Evolutionary conservation across 176 grass and related monocot genomes (phyloP), one percentile per base, ranked within the genome.

Genomic region (Chloris gayana): DNA sequence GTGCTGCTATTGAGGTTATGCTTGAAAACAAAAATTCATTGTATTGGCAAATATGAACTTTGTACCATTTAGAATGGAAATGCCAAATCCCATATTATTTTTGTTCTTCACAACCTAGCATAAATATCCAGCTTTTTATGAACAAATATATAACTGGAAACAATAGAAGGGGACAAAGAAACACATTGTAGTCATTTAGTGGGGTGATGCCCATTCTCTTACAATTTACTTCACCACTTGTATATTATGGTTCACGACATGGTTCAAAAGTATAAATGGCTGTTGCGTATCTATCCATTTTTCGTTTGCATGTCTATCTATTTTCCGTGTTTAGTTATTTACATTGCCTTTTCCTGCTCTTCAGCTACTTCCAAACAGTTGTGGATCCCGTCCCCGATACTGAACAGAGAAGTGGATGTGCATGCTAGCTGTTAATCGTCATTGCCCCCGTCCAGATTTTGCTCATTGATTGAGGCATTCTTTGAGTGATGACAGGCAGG

Each of bases 341-440:
- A 72, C 73, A 60, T 46, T 26, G 34, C 83, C 47, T 67, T 82
- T 27, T 53, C 21, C 21, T 88, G 80, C 22, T 38, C 49, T 85
- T 64, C 92, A 95, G 96, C 86, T 93, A 95, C 34, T 89, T 91
- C 81, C 90, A 97, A 61, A 80, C 89, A 5, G 85, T 94, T 33
- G 64, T 89, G 6, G 91, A 94, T 76, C 85, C 89, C 60, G 75
- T 85, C 49, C 71, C 87, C 4, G 85, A 88, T 64, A 32, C 71
- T 37, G 88, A 99, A 76, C 92, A 84, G 81, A 95, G 88, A 84
- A 82, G 92, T 22, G 90, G 90, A 35, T 99, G 92, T 77, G 96
- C 92, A 47, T 99, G 92, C 75, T 99, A 95, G 79, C 76, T 72
- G 76, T 78, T 82, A 76, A 56, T 77, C 29, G 44, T 76, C 42